Evolutionary conservation across 2,329 filamentous ascomycete genomes (phyloP).

Genomic region (Tricladium varicosporioides): DNA sequence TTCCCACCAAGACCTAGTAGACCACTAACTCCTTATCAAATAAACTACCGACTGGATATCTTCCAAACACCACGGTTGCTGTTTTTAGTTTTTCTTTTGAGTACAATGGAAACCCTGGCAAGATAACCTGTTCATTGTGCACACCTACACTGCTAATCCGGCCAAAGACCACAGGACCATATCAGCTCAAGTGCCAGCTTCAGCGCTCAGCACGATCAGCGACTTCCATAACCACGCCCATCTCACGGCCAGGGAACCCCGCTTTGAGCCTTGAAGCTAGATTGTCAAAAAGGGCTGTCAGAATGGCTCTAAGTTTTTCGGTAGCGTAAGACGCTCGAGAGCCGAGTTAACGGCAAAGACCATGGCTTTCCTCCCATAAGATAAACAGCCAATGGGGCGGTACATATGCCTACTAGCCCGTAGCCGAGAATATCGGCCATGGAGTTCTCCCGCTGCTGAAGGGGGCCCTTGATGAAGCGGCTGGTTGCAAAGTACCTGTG

Average conservation of each 20-base stretch:
- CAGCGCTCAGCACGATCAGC: constrained; percentile 67
- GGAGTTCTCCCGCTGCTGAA: constrained; percentile 49
- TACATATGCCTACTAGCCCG: constrained; percentile 80
- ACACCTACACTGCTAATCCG: constrained; percentile 73
- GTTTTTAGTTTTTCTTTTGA: too few species aligned
- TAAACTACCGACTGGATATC: neutral
- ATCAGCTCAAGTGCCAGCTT: constrained; percentile 67
- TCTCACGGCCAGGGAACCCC: constrained; percentile 59
- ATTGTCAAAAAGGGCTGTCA: constrained; percentile 71
- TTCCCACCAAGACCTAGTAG: neutral
- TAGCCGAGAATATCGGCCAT: constrained; percentile 79
- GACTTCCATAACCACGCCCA: constrained; percentile 80
- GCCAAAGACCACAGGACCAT: constrained; percentile 69
- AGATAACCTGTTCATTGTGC: constrained; percentile 38
- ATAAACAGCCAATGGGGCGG: constrained; percentile 61
- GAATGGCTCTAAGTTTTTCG: constrained; percentile 70
- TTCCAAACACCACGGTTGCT: neutral
- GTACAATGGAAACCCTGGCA: neutral
- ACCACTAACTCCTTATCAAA: neutral
- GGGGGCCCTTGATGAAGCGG: neutral
- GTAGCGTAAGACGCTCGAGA: constrained; percentile 69
- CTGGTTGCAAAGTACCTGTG: constrained; percentile 65
- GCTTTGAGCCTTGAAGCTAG: constrained; percentile 67
- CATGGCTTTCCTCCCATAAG: constrained; percentile 68
- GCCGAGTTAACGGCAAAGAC: constrained; percentile 78